Evolutionary conservation across 805 yeast genomes (phyloP), one percentile per base, ranked within the genome.

Genomic region (Saturnispora besseyi): DNA sequence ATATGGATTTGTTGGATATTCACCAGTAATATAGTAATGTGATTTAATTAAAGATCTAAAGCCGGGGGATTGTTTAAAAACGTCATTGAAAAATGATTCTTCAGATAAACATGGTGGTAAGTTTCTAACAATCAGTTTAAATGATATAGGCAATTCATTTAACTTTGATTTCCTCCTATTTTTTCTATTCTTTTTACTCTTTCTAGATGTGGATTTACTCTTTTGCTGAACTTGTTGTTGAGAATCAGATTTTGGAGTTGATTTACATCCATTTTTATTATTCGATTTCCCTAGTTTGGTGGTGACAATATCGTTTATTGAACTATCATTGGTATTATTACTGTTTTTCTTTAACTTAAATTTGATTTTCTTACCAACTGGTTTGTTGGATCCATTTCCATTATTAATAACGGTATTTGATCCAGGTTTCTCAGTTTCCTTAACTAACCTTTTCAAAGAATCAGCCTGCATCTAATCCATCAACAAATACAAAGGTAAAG

Each of bases 11-110:
- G 46, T 41, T 0, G 76, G 62, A 47, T 67, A 67, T 15, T 60
- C 55, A 2, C 81, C 81, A 47, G 59, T 51, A 2, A 71, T 69
- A 58, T 71, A 76, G 55, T 74, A 73, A 30, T 53, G 54, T 1
- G 44, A 45, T 6, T 50, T 18, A 28, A 55, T 42, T 4, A 33
- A 32, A 5, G 32, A 36, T 12, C 28, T 34, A 8, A 48, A 44
- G 4, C 36, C 50, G 2, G 53, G 51, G 12, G 45, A 10, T 34
- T 11, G 12, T 33, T 31, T 15, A 7, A 24, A 24, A 11, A 52
- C 21, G 28, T 49, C 30, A 18, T 30, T 22, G 7, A 49, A 29
- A 41, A 74, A 72, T 6, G 58, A 61, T 1, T 53, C 57, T 22
- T 64, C 60, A 1, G 52, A 43, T 15, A 73, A 55, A 18, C 57